A percentile compares a stretch with the other conserved stretches of the same genome.
Conservation (phyloP, 192 early-diverging fungal genomes). For the Coemansia umbellata region DNA sequence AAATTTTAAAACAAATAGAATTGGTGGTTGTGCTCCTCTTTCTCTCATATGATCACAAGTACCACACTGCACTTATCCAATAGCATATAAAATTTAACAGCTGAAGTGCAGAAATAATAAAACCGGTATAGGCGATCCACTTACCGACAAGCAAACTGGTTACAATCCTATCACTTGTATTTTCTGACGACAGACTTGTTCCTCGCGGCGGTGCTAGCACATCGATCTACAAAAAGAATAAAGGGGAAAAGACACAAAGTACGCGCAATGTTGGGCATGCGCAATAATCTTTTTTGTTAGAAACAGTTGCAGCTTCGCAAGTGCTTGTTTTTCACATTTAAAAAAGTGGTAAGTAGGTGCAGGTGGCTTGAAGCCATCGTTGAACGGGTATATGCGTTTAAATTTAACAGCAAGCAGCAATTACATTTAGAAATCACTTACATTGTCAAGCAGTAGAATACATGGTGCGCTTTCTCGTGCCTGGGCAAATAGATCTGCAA, state of each 20-base stretch:
- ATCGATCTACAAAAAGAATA: constrained; percentile 63
- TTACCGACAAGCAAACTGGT: constrained; percentile 68
- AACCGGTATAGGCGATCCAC: background rate
- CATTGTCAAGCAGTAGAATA: constrained; percentile 90
- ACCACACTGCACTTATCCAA: background rate
- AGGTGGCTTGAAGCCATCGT: no score
- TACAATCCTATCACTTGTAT: constrained; percentile 83
- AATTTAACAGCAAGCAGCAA: background rate
- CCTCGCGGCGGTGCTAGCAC: constrained; percentile 74
- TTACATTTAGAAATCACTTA: constrained; percentile 6
- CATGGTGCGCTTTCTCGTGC: constrained; percentile 82
- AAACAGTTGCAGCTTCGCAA: no score
- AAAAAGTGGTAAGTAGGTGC: no score
- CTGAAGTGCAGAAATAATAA: background rate
- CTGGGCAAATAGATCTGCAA: constrained; percentile 78
- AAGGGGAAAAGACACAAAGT: no score
- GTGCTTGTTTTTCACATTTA: no score
- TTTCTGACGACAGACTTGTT: constrained; percentile 66
- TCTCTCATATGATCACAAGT: background rate
- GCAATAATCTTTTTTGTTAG: no score
- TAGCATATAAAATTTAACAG: background rate
- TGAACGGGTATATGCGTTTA: no score
- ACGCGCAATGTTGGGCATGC: no score
- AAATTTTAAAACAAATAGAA: no score
- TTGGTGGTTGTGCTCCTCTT: no score